Evolutionary conservation across 176 grass and related monocot genomes (phyloP), one percentile per base, ranked within the genome.

Genomic region (Oropetium thomaeum): DNA sequence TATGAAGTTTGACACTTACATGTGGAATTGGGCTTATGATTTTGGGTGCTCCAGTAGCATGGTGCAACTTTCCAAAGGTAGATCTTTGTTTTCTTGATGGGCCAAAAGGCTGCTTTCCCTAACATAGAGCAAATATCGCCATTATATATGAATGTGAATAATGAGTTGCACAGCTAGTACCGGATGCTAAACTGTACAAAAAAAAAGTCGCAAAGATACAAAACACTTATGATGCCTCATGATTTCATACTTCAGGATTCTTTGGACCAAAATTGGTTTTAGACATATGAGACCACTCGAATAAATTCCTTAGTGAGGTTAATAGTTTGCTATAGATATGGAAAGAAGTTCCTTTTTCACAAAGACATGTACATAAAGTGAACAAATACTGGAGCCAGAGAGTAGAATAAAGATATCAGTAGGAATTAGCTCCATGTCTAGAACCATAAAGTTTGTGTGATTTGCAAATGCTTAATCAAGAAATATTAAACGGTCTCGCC

Each of bases 391-490:
- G 16, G 42, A 51, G 39, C 39, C 27, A 22, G 23, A 15, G 51
- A 37, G 17, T 74, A 58, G 48, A 66, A 63, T 19, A 17, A 82
- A 66, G 59, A 82, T 66, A 57, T 71, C 10, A n/a, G 47, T n/a
- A 58, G 3, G 38, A 45, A 59, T 38, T 4, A 67, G 10, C 22
- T 75, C 31, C 40, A 34, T n/a, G 27, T 61, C 20, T 41, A 26
- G 0, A 2, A 42, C n/a, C n/a, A n/a, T n/a, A n/a, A n/a, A 14
- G 8, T 14, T 14, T 43, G 59, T 55, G 17, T 32, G 12, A 74
- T 42, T 25, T 68, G 37, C 19, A 74, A 81, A 73, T 82, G 19
- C 40, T 57, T 73, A 32, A 81, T 73, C 79, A 73, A 55, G 37
- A 42, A 52, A 71, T 34, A 20, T 71, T 27, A 41, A 19, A 35